A percentile compares a stretch with the other conserved stretches of the same genome.
phyloP scores from a whole-genome alignment of 2,329 filamentous ascomycete genomes.

The Pleomassaria siparia region DNA sequence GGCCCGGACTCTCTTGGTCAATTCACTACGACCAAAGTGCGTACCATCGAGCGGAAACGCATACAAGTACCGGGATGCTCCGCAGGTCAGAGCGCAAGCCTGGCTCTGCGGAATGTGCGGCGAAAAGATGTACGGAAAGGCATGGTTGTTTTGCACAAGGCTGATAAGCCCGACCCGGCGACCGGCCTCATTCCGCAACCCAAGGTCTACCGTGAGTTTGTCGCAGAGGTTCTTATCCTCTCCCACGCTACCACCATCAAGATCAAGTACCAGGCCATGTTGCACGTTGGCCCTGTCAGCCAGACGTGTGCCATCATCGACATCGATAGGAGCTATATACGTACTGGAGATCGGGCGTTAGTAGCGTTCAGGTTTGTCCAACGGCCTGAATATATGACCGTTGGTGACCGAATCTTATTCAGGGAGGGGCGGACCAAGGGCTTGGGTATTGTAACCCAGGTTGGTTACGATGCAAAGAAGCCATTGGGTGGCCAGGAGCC shows the following conservation, averaged over 20 bases:
- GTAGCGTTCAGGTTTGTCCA: slow-evolving; percentile 96
- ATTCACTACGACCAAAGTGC: slow-evolving; percentile 82
- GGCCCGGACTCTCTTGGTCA: slow-evolving; percentile 90
- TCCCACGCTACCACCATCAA: slow-evolving; percentile 97
- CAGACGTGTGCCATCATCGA: slow-evolving; percentile 98
- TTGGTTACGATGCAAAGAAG: slow-evolving; percentile 76
- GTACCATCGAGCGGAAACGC: slow-evolving; percentile 92
- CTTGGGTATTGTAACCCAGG: slow-evolving; percentile 85
- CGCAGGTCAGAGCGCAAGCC: slow-evolving; percentile 89
- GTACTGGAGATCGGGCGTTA: slow-evolving; percentile 88
- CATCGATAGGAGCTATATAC: slow-evolving; percentile 92
- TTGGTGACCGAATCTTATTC: slow-evolving; percentile 88
- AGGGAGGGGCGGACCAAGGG: slow-evolving; percentile 94
- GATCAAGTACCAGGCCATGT: slow-evolving; percentile 95
- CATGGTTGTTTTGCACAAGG: slow-evolving; percentile 91
- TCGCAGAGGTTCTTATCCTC: slow-evolving; percentile 82
- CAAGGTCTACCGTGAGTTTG: slow-evolving; percentile 54
- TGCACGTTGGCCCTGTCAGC: slow-evolving; percentile 91
- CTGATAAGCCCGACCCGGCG: slow-evolving; percentile 62
- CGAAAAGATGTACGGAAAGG: slow-evolving; percentile 94
- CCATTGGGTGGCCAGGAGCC: slow-evolving; percentile 48
- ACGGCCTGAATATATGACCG: slow-evolving; percentile 85
- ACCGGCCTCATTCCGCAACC: slow-evolving; percentile 46
- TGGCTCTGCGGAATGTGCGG: slow-evolving; percentile 83
- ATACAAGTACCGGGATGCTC: slow-evolving; percentile 84